Conservation (phyloP, 2,329 filamentous ascomycete genomes). For the Fusarium clavum region DNA sequence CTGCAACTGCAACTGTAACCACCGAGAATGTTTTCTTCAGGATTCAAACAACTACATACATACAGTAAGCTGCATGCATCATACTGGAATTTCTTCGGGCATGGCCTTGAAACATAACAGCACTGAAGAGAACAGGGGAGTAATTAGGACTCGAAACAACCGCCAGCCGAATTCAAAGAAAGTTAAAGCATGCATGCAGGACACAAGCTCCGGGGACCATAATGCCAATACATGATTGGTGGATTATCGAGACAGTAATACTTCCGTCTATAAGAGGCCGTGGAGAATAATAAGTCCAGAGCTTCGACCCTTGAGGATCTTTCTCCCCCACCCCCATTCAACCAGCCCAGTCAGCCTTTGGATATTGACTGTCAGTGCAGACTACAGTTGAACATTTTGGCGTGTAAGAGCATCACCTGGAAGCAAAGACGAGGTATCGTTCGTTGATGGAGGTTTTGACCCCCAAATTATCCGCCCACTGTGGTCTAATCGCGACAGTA, state of each 20-base stretch:
- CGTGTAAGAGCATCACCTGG: conserved; percentile 4
- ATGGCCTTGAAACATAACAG: conserved; percentile 46
- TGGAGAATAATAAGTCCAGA: conserved; percentile 46
- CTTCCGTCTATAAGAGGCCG: conserved; percentile 40
- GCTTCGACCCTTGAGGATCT: conserved; percentile 11
- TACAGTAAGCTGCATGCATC: not conserved
- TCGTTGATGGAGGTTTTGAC: conserved; percentile 28
- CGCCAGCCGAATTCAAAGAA: conserved; percentile 32
- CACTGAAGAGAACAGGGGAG: conserved; percentile 27
- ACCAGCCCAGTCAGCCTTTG: conserved; percentile 14
- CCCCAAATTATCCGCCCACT: conserved; percentile 42
- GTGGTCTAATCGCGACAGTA: not conserved
- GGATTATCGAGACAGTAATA: conserved; percentile 28
- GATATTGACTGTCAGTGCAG: not conserved
- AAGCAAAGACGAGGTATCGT: conserved; percentile 14
- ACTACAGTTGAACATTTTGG: conserved; percentile 3
- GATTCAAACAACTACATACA: not conserved
- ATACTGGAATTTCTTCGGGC: conserved; percentile 3
- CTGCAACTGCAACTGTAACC: not conserved
- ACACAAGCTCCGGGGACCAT: conserved; percentile 34
- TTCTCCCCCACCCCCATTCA: conserved; percentile 30
- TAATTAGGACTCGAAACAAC: conserved; percentile 36
- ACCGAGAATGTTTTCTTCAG: not conserved
- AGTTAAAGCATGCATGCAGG: conserved; percentile 10
- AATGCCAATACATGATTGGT: conserved; percentile 26